phyloP scores from a whole-genome alignment of 169 alveolate genomes.

The Plasmodium relictum region DNA sequence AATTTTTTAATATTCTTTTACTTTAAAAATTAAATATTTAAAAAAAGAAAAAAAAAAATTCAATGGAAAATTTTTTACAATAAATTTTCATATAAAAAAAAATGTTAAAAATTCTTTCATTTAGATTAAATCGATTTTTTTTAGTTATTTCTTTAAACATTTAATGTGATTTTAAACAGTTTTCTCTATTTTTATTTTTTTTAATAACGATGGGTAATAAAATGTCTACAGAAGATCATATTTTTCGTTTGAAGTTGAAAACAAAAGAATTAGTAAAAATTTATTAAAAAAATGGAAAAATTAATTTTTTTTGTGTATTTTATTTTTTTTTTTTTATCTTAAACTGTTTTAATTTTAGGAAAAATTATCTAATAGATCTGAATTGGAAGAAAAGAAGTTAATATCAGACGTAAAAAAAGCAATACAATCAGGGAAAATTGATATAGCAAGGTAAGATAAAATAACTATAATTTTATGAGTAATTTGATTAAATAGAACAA shows the following conservation, averaged over 20 bases:
- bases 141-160: neutral
- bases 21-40: too few species aligned
- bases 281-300: neutral
- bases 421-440: slow-evolving; percentile 73
- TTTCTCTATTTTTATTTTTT: neutral
- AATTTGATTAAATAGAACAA: neutral
- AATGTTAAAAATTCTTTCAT: too few species aligned
- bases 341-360: slow-evolving; percentile 19
- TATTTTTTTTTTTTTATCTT: neutral
- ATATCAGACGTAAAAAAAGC: slow-evolving; percentile 61
- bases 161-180: neutral
- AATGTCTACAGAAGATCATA: slow-evolving; percentile 73
- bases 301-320: neutral
- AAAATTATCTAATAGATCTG: slow-evolving; percentile 67
- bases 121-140: too few species aligned
- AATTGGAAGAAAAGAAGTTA: slow-evolving; percentile 54
- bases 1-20: too few species aligned
- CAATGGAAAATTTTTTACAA: too few species aligned
- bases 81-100: too few species aligned
- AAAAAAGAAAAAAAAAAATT: too few species aligned
- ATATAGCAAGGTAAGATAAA: slow-evolving; percentile 57
- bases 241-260: slow-evolving; percentile 64
- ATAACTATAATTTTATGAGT: neutral
- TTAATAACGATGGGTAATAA: slow-evolving; percentile 56
- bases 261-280: slow-evolving; percentile 70